phyloP scores from a whole-genome alignment of 306 rosid genomes.

The Lathyrus aphaca region DNA sequence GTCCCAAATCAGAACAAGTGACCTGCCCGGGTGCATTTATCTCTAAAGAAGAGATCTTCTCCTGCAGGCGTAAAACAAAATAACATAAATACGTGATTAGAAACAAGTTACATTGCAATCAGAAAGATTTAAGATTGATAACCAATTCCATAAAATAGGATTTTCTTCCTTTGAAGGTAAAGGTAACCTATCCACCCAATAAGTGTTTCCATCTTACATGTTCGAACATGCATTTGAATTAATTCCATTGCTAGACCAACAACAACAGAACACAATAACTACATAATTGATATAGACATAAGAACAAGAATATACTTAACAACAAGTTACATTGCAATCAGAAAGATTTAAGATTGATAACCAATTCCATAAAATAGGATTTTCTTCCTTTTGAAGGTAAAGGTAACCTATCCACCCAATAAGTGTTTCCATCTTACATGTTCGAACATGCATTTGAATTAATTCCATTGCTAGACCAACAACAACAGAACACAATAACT shows the following conservation, averaged over 20 bases:
- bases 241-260: constrained; percentile 13
- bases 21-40: constrained; percentile 70
- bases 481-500: constrained; percentile 5
- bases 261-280: constrained; percentile 5
- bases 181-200: constrained; percentile 29
- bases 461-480: constrained; percentile 13
- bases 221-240: constrained; percentile 1
- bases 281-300: constrained; percentile 21
- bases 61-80: constrained; percentile 57
- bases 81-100: constrained; percentile 26
- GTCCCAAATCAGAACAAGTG: constrained; percentile 77
- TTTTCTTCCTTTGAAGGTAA: constrained; percentile 29
- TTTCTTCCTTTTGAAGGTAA: constrained; percentile 24
- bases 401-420: constrained; percentile 29
- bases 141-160: constrained; percentile 8
- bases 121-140: constrained; percentile 28
- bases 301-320: constrained; percentile 39
- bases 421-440: constrained; percentile 22
- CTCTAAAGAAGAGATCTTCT: constrained; percentile 53
- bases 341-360: constrained; percentile 27
- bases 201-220: constrained; percentile 22
- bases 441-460: constrained; percentile 1
- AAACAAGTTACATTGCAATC: constrained; percentile 21
- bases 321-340: constrained; percentile 23
- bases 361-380: constrained; percentile 18